phyloP scores from a whole-genome alignment of 2,329 filamentous ascomycete species.

The Colletotrichum sp. region DNA sequence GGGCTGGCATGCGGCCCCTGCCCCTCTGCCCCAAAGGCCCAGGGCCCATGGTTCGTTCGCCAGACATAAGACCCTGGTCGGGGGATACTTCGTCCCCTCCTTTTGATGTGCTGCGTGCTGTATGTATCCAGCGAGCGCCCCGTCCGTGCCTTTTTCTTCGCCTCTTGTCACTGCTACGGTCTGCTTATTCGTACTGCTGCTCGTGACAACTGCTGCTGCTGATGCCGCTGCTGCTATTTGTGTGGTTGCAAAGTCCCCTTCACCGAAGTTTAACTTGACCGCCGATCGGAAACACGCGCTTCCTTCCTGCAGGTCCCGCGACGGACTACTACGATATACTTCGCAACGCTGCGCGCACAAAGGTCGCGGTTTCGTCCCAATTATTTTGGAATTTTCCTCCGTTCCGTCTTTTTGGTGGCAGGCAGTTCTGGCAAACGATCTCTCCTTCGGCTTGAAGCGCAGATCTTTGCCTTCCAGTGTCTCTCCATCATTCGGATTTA shows the following conservation, averaged over 20 bases:
- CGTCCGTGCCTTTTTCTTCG: neutral
- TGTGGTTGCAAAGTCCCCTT: neutral
- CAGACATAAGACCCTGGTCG: neutral
- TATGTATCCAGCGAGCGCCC: neutral
- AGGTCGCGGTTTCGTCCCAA: neutral
- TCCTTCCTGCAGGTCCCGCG: neutral
- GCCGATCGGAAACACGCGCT: neutral
- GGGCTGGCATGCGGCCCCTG: neutral
- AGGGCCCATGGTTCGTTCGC: neutral
- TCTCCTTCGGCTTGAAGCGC: neutral
- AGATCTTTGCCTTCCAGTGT: neutral
- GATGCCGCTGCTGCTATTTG: neutral
- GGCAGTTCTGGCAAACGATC: neutral
- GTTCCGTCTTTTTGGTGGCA: neutral
- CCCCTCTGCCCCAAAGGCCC: neutral
- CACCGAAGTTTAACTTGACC: slow-evolving; percentile 15
- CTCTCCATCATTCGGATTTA: neutral
- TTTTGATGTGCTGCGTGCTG: neutral
- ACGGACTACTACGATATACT: neutral
- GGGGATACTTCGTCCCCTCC: neutral
- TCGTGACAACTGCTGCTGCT: neutral
- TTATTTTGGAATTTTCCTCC: neutral
- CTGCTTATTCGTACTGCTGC: neutral
- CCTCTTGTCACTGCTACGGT: neutral
- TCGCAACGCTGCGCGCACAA: neutral